phyloP scores from a whole-genome alignment of 345 rosid genomes.

The Euphorbia pulcherrima region DNA sequence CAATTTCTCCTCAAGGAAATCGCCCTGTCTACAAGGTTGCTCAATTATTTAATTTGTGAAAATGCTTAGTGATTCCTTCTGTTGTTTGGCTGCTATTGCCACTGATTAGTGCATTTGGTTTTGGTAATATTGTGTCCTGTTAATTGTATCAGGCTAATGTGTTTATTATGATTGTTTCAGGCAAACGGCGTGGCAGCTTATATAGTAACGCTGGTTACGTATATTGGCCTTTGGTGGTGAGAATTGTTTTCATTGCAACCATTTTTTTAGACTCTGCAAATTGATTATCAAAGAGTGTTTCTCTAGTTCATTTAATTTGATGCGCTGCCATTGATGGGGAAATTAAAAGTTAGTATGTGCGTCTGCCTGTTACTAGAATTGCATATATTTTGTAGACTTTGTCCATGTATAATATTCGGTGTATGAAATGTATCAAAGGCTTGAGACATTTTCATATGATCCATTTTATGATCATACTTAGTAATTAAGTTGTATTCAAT shows the following conservation, averaged over 20 bases:
- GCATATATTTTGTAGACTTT: background rate
- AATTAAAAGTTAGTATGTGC: background rate
- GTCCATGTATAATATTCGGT: background rate
- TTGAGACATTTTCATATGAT: background rate
- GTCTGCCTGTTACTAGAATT: background rate
- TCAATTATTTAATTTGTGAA: background rate
- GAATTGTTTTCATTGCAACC: constrained; percentile 24
- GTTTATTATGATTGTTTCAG: constrained; percentile 40
- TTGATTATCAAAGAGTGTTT: background rate
- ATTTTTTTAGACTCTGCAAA: background rate
- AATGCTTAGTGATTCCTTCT: background rate
- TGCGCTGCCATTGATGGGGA: background rate
- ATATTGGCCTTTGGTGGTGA: constrained; percentile 95
- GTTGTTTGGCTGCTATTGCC: background rate
- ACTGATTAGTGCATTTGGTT: background rate
- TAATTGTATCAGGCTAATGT: constrained; percentile 7
- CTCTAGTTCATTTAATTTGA: background rate
- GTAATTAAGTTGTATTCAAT: background rate
- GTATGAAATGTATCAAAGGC: too few relatives aligned
- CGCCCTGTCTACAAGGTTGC: constrained; percentile 85
- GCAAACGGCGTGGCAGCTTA: constrained; percentile 90
- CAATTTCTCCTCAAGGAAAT: constrained; percentile 80
- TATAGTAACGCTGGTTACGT: constrained; percentile 64
- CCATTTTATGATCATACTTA: background rate
- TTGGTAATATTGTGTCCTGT: background rate